A percentile compares a stretch with the other conserved stretches of the same genome.
These are phyloP conservation scores for Sarocladium strictum DNA, from an alignment of 2,329 filamentous ascomycete genomes.

Conservation along the genomic window DNA sequence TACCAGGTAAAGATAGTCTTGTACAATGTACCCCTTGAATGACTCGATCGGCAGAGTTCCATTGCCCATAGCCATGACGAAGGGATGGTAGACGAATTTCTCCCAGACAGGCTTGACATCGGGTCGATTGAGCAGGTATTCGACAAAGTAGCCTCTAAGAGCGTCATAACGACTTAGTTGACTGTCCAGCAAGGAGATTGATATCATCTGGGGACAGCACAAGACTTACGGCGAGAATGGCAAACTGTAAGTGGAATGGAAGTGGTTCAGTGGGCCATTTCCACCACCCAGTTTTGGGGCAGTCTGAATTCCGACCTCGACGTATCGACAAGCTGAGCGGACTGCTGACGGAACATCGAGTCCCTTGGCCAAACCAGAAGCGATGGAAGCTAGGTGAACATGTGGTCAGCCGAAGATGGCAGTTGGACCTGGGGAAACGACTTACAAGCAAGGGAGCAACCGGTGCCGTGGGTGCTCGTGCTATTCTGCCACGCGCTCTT, in stretches of 20 bases:
- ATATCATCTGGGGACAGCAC: neutral
- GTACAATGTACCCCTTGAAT: constrained; percentile 85
- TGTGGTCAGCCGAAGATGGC: neutral
- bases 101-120: constrained; percentile 73
- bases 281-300: constrained; percentile 59
- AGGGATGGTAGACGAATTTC: constrained; percentile 72
- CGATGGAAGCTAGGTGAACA: constrained; percentile 58
- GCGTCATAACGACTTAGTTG: neutral
- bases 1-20: constrained; percentile 88
- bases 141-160: constrained; percentile 68
- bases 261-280: constrained; percentile 71
- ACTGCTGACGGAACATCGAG: constrained; percentile 53
- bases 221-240: constrained; percentile 58
- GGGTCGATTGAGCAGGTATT: constrained; percentile 70
- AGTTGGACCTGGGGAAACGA: constrained; percentile 13
- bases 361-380: constrained; percentile 63
- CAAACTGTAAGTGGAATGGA: constrained; percentile 62
- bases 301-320: constrained; percentile 64
- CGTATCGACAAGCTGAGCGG: constrained; percentile 61
- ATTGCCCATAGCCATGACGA: constrained; percentile 70
- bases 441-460: constrained; percentile 85
- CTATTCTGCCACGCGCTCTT: constrained; percentile 66
- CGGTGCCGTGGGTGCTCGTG: constrained; percentile 87
- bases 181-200: neutral
- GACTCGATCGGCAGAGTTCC: constrained; percentile 68